Evolutionary conservation across 768 basidiomycete genomes (phyloP).

Genomic region (Gymnopilus dilepis): DNA sequence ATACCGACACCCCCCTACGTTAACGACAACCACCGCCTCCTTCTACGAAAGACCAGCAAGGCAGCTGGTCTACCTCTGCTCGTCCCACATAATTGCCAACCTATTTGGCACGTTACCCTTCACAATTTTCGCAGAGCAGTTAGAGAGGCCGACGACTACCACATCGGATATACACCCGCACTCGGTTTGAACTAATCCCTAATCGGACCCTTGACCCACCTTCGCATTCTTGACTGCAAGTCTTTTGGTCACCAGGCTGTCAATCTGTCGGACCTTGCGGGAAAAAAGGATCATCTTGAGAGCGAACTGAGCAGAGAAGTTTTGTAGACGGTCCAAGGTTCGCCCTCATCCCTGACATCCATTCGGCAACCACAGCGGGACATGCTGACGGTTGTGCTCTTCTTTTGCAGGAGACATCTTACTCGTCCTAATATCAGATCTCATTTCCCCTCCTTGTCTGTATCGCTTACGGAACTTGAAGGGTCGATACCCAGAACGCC

Average conservation of each 20-base stretch:
- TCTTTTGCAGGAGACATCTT: not conserved
- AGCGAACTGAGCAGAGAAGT: not conserved
- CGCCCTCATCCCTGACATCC: not conserved
- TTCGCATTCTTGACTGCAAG: not conserved
- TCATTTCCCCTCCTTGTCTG: conserved; percentile 1
- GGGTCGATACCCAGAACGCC: not conserved
- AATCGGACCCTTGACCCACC: conserved; percentile 3
- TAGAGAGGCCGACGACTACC: not conserved
- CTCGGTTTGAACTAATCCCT: not conserved
- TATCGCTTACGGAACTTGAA: not conserved
- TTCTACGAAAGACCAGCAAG: conserved; percentile 1
- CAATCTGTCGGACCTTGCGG: not conserved
- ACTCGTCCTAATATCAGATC: not conserved
- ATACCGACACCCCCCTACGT: not conserved
- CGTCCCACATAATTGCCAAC: not conserved
- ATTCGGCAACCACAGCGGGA: not conserved
- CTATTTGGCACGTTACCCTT: not conserved
- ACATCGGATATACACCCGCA: not conserved
- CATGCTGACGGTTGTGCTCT: not conserved
- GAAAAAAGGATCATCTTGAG: not conserved
- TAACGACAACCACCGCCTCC: not conserved
- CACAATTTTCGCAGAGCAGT: not conserved
- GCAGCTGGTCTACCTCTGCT: conserved; percentile 6
- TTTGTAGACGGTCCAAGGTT: not conserved
- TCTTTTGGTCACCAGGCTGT: conserved; percentile 4